Conservation (phyloP, 345 rosid genomes). For the Salix koriyanagi region DNA sequence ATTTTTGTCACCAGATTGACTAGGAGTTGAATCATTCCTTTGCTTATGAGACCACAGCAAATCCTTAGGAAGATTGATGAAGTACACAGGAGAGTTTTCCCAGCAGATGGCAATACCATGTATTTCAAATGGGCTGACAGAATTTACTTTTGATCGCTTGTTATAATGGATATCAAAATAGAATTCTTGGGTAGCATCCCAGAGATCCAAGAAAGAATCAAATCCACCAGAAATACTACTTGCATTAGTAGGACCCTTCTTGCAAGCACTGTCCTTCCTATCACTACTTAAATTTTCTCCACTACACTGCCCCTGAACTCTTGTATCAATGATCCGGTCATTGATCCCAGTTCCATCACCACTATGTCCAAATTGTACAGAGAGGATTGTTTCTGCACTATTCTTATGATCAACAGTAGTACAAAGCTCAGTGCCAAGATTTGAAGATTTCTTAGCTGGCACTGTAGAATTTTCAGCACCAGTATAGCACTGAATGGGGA, state of each 20-base stretch:
- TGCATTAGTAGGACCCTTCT: slow-evolving; percentile 72
- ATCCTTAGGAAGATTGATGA: slow-evolving; percentile 75
- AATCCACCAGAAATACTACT: slow-evolving; percentile 63
- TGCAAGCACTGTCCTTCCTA: slow-evolving; percentile 37
- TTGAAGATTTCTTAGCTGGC: slow-evolving; percentile 22
- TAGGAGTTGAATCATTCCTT: slow-evolving; percentile 32
- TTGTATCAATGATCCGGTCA: slow-evolving; percentile 13
- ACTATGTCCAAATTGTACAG: slow-evolving; percentile 18
- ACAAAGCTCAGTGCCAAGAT: not conserved
- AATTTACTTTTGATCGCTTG: slow-evolving; percentile 46
- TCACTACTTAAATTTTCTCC: slow-evolving; percentile 19
- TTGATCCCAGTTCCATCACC: slow-evolving; percentile 16
- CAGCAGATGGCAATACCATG: slow-evolving; percentile 92
- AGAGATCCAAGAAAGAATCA: slow-evolving; percentile 80
- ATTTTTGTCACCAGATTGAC: slow-evolving; percentile 32
- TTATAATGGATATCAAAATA: slow-evolving; percentile 82
- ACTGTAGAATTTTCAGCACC: slow-evolving; percentile 26
- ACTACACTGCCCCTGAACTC: slow-evolving; percentile 11
- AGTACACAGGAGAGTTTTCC: slow-evolving; percentile 80
- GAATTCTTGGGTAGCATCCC: slow-evolving; percentile 64
- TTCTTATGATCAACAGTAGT: slow-evolving; percentile 14
- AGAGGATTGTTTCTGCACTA: slow-evolving; percentile 13
- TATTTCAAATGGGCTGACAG: slow-evolving; percentile 55
- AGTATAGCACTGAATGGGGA: slow-evolving; percentile 15
- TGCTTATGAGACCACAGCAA: slow-evolving; percentile 42